Conservation (phyloP, 805 yeast genomes). For the Metschnikowia baotianmanensis region DNA sequence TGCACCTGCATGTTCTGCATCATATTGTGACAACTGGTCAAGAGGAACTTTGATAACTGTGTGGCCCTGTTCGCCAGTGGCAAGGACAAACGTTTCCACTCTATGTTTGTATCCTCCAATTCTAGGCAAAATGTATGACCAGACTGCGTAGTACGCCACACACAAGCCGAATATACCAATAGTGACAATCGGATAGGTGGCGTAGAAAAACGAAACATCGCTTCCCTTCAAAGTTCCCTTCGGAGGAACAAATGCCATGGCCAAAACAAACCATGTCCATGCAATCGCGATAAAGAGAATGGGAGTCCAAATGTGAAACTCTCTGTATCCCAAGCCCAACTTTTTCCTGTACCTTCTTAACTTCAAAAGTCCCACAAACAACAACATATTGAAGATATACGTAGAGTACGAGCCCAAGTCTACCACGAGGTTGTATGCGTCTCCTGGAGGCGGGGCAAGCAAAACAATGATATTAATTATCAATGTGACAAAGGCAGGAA, state of each 20-base stretch:
- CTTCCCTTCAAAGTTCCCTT: constrained; percentile 38
- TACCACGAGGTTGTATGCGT: constrained; percentile 33
- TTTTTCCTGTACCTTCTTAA: constrained; percentile 31
- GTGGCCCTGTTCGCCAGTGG: constrained; percentile 40
- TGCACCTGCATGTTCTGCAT: constrained; percentile 20
- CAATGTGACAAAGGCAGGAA: constrained; percentile 26
- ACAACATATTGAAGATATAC: constrained; percentile 28
- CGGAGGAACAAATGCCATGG: constrained; percentile 44
- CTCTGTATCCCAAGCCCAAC: constrained; percentile 17
- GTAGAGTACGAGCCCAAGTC: constrained; percentile 30
- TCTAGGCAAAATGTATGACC: constrained; percentile 37
- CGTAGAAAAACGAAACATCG: constrained; percentile 43
- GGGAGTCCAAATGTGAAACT: constrained; percentile 23
- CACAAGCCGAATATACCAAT: constrained; percentile 34
- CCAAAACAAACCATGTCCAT: constrained; percentile 38
- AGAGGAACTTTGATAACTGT: constrained; percentile 35
- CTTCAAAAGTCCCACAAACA: constrained; percentile 27
- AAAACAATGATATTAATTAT: constrained; percentile 26
- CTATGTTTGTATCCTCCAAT: constrained; percentile 33
- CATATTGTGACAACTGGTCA: constrained; percentile 34
- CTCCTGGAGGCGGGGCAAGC: constrained; percentile 36
- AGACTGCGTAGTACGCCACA: constrained; percentile 32
- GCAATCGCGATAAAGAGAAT: constrained; percentile 30
- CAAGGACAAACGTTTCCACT: constrained; percentile 26
- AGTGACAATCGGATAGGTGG: constrained; percentile 40